Percentiles rank a stretch among this genome's conserved stretches.
Evolutionary conservation across 2,329 filamentous ascomycete genomes (phyloP).

Genomic region (Akanthomyces muscarius): DNA sequence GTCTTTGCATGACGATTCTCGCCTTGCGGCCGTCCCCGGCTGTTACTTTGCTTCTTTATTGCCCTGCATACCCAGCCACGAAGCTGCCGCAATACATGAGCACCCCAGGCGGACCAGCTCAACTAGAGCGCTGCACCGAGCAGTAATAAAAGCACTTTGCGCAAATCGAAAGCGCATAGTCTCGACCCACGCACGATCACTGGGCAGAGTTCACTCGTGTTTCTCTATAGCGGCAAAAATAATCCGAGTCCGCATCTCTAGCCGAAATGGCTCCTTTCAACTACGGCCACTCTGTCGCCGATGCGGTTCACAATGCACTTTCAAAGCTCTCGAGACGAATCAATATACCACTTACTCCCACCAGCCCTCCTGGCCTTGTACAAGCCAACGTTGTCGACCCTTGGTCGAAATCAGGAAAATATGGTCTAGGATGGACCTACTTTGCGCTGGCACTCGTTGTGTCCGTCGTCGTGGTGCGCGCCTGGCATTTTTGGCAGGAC

Average conservation of each 20-base stretch:
- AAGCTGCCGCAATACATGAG: background rate
- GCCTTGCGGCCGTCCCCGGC: background rate
- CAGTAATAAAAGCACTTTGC: background rate
- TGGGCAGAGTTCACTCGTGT: background rate
- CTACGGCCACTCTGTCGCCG: background rate
- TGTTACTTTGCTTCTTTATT: background rate
- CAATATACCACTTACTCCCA: slow-evolving; percentile 55
- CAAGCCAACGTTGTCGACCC: slow-evolving; percentile 68
- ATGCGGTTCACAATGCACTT: slow-evolving; percentile 23
- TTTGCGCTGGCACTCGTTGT: slow-evolving; percentile 72
- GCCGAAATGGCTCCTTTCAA: slow-evolving; percentile 6
- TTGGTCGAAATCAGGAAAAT: slow-evolving; percentile 78
- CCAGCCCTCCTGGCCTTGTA: slow-evolving; percentile 57
- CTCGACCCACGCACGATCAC: background rate
- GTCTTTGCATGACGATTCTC: background rate
- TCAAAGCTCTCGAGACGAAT: slow-evolving; percentile 51
- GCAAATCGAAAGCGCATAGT: background rate
- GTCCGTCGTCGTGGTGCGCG: slow-evolving; percentile 62
- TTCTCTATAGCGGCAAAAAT: background rate
- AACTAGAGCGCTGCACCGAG: background rate
- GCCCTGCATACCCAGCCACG: background rate
- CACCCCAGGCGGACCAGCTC: background rate
- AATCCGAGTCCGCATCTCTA: background rate
- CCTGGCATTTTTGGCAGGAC: slow-evolving; percentile 90
- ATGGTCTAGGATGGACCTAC: slow-evolving; percentile 83